Evolutionary conservation across 176 grass and related monocot species (phyloP).

Genomic region (Zea mays): Zm-B73-REFERENCE-NAM-5.0 NC_050096.1:243575001-243575500

Average conservation of each 20-base stretch:
- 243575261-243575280: neutral
- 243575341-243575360: neutral
- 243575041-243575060: too few species aligned
- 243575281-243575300: neutral
- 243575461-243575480: neutral
- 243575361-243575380: neutral
- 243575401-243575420: neutral
- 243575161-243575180: neutral
- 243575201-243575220: neutral
- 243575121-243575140: neutral
- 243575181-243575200: neutral
- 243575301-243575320: neutral
- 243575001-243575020: too few species aligned
- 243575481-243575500: too few species aligned
- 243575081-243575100: too few species aligned
- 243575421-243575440: neutral
- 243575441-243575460: neutral
- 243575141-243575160: neutral
- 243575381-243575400: neutral
- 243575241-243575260: neutral
- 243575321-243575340: neutral
- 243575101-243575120: neutral
- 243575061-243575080: too few species aligned
- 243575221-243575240: neutral
- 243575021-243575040: too few species aligned